Percentiles rank a stretch among this genome's conserved stretches.
Evolutionary conservation across 805 yeast species (phyloP).

Genomic region (Candida montana): DNA sequence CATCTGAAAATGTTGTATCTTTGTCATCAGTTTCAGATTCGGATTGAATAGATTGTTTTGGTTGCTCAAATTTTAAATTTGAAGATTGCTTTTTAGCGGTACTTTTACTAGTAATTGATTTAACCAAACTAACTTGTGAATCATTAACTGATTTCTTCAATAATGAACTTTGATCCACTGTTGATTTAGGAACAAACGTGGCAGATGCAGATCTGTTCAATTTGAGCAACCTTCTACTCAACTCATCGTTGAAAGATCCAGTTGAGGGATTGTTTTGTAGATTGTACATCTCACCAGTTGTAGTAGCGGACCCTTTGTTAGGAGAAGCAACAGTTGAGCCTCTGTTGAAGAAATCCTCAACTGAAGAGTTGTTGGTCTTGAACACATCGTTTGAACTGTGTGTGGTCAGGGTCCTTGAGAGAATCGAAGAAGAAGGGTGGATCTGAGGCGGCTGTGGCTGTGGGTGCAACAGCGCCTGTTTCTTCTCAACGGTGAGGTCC

Average conservation of each 20-base stretch:
- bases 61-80: conserved; percentile 7
- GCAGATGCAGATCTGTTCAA: conserved; percentile 14
- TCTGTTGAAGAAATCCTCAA: conserved; percentile 24
- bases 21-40: conserved; percentile 14
- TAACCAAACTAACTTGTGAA: conserved; percentile 2
- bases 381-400: conserved; percentile 1
- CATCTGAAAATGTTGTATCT: conserved; percentile 7
- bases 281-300: not conserved
- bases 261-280: not conserved
- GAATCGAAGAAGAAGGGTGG: conserved; percentile 13
- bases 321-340: conserved; percentile 7
- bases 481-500: conserved; percentile 22
- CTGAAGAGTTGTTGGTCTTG: conserved; percentile 17
- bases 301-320: not conserved
- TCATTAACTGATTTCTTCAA: conserved; percentile 10
- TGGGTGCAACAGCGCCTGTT: conserved; percentile 1
- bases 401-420: conserved; percentile 17
- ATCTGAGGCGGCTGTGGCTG: not conserved
- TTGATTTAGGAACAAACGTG: conserved; percentile 37
- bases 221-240: conserved; percentile 4
- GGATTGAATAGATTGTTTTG: not conserved
- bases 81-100: conserved; percentile 2
- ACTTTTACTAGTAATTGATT: not conserved
- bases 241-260: conserved; percentile 9
- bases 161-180: conserved; percentile 21